Percentiles rank a stretch among this genome's conserved stretches.
Evolutionary conservation across 345 rosid genomes (phyloP).

Genomic region (Euphorbia pulcherrima): DNA sequence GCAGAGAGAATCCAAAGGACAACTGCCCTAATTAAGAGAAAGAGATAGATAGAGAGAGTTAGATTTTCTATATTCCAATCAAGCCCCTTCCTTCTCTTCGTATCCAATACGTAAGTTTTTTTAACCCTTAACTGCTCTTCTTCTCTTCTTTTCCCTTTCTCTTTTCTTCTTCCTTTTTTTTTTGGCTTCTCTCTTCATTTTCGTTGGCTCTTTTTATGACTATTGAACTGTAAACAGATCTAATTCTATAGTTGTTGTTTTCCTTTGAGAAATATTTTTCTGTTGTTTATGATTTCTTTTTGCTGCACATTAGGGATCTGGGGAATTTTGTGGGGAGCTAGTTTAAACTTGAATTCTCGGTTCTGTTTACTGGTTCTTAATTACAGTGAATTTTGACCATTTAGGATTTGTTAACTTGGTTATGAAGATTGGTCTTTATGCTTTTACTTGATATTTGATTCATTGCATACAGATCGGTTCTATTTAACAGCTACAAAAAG

Average conservation of each 20-base stretch:
- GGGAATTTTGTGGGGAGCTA: constrained; percentile 7
- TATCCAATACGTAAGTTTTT: constrained; percentile 64
- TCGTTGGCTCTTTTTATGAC: too few relatives aligned
- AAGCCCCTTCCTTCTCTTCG: constrained; percentile 30
- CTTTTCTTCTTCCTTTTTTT: not conserved
- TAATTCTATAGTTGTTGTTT: constrained; percentile 17
- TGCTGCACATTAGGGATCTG: constrained; percentile 43
- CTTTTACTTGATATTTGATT: constrained; percentile 14
- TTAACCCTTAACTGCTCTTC: not conserved
- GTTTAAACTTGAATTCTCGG: constrained; percentile 9
- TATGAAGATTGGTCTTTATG: not conserved
- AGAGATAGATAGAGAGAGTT: constrained; percentile 27
- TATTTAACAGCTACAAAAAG: not conserved
- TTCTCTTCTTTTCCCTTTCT: not conserved
- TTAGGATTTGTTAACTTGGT: not conserved
- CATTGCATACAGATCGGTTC: constrained; percentile 28
- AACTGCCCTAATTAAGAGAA: constrained; percentile 16
- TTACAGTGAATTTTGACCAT: constrained; percentile 11
- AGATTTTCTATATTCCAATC: constrained; percentile 29
- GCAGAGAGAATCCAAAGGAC: constrained; percentile 62
- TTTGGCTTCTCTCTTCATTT: constrained; percentile 5
- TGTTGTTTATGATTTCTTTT: constrained; percentile 5
- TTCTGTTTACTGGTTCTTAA: constrained; percentile 14
- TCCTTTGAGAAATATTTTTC: too few relatives aligned
- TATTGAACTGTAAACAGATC: constrained; percentile 41